These are phyloP conservation scores for Fusarium nisikadoi DNA, from an alignment of 2,329 filamentous ascomycete genomes.

Conservation along the genomic window DNA sequence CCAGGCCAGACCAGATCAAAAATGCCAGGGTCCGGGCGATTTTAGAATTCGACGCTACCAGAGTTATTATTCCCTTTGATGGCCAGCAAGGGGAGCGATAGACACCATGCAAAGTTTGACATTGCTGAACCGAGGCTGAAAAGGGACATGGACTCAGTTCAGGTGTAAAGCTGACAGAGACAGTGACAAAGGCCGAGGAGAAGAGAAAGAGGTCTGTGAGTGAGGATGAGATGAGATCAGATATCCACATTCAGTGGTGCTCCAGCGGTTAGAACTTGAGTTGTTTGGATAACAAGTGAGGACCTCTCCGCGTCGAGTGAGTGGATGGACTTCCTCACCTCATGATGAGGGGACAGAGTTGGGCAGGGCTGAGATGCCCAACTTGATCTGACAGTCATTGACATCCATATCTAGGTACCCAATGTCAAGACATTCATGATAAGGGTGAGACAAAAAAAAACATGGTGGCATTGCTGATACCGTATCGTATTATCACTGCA, in stretches of 20 bases:
- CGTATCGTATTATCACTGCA: not conserved
- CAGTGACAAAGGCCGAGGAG: too few species aligned
- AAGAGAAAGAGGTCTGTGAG: not conserved
- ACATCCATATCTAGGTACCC: not conserved
- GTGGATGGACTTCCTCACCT: not conserved
- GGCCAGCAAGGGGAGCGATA: not conserved
- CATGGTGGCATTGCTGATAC: not conserved
- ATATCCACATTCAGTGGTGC: constrained; percentile 9
- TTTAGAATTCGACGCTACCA: constrained; percentile 8
- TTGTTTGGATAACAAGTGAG: not conserved
- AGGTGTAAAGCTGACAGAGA: not conserved
- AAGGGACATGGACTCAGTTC: not conserved
- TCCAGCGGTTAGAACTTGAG: not conserved
- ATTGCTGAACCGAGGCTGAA: not conserved
- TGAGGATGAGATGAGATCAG: constrained; percentile 5
- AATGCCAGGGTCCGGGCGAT: constrained; percentile 9
- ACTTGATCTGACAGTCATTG: not conserved
- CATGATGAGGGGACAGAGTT: not conserved
- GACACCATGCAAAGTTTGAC: not conserved
- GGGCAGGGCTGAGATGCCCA: constrained; percentile 21
- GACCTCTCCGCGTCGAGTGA: not conserved
- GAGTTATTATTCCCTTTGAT: constrained; percentile 2
- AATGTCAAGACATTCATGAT: not conserved
- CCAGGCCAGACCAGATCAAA: not conserved
- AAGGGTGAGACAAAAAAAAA: not conserved